phyloP scores from a whole-genome alignment of 1,284 basidiomycete genomes.

The Leucoagaricus sp. region DNA sequence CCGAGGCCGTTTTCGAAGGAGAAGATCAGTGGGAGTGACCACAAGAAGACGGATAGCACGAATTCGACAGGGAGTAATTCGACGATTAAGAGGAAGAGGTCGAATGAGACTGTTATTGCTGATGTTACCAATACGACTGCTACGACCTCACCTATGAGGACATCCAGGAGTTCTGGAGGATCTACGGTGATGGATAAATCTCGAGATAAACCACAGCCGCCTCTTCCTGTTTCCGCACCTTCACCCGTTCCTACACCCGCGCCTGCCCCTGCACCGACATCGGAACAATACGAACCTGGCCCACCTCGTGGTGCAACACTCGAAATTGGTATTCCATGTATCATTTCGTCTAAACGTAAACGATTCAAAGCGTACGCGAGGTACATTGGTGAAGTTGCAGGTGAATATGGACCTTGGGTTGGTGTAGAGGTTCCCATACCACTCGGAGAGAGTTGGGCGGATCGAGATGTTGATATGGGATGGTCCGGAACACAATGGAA shows the following conservation, averaged over 20 bases:
- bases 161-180: background rate
- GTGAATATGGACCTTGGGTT: conserved; percentile 85
- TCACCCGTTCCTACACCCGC: background rate
- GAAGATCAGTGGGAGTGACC: conserved; percentile 25
- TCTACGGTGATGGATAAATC: background rate
- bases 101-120: conserved; percentile 10
- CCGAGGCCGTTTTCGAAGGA: conserved; percentile 13
- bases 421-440: conserved; percentile 85
- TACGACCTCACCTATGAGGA: background rate
- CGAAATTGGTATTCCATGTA: conserved; percentile 89
- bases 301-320: conserved; percentile 68
- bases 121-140: background rate
- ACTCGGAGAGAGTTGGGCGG: conserved; percentile 46
- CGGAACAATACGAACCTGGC: background rate
- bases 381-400: conserved; percentile 84
- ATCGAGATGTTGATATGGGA: conserved; percentile 36
- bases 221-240: conserved; percentile 12
- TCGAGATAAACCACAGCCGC: conserved; percentile 13
- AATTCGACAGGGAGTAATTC: conserved; percentile 41
- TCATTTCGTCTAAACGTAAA: conserved; percentile 80
- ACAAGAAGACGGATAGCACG: conserved; percentile 44
- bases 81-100: conserved; percentile 43
- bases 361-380: conserved; percentile 86
- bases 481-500: conserved; percentile 57
- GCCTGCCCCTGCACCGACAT: background rate